These are phyloP conservation scores for Shiraia bambusicola DNA, from an alignment of 2,329 filamentous ascomycete genomes.

Conservation along the genomic window DNA sequence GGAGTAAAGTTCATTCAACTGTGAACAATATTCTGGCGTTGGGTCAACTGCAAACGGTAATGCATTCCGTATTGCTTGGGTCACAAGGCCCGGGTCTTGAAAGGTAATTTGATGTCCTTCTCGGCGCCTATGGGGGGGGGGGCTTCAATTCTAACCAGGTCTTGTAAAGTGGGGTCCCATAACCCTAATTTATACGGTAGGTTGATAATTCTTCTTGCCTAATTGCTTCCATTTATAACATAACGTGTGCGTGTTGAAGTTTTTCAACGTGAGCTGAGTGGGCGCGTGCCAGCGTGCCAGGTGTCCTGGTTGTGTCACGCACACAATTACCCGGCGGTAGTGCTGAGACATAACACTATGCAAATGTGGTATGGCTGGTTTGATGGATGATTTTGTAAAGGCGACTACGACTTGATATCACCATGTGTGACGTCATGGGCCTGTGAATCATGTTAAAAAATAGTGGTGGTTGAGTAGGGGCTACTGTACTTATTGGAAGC, in stretches of 20 bases:
- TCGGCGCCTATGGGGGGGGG: too few species aligned
- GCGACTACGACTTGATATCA: not conserved
- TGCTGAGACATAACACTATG: conserved; percentile 8
- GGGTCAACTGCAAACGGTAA: too few species aligned
- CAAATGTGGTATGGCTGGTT: not conserved
- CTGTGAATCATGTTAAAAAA: too few species aligned
- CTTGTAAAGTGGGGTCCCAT: too few species aligned
- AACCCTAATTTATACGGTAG: too few species aligned
- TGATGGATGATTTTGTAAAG: not conserved
- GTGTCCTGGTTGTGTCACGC: conserved; percentile 11
- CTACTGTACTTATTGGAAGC: too few species aligned
- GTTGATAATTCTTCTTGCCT: conserved; percentile 5
- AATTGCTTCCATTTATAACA: not conserved
- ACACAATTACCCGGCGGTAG: conserved; percentile 5
- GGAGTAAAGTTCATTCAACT: not conserved
- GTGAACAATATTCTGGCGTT: not conserved
- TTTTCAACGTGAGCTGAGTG: conserved; percentile 14
- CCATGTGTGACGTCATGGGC: too few species aligned
- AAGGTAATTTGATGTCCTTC: too few species aligned
- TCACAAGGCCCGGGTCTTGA: too few species aligned
- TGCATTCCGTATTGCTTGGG: too few species aligned
- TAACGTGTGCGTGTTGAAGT: conserved; percentile 10
- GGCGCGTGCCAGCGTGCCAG: conserved; percentile 13
- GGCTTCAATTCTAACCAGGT: too few species aligned
- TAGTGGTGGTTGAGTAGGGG: too few species aligned